Evolutionary conservation across 2,329 filamentous ascomycete genomes (phyloP), one percentile per base, ranked within the genome.

Genomic region (Trichophyton schoenleinii): DNA sequence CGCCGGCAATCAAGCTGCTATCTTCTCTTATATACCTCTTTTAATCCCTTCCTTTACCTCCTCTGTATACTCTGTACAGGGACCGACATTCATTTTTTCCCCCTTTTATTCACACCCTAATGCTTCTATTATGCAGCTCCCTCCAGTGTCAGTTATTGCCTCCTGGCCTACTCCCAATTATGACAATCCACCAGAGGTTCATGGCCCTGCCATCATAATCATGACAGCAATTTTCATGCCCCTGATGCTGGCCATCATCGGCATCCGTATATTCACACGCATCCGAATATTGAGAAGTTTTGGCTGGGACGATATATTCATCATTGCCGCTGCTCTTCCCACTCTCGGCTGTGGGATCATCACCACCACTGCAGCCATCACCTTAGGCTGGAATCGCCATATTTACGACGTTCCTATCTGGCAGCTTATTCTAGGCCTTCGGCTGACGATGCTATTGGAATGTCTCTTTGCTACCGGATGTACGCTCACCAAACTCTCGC

Each of bases 81-180:
- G 34, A 38, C 34, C 9, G 34, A 38, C 34, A 38, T 13, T 38
- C 46, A 8, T 52, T 52, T 15, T 22, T 15, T 22, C 3, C 5
- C 5, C 44, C 18, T 18, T 11, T 11, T 8, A 9, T 15, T 22
- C 8, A 52, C 13, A 52, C 3, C 25, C 46, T 52, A 25, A 28
- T 13, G 44, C 20, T 18, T 13, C 9, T 48, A 52, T 22, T 6
- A 66, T 66, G 64, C 62, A 61, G 57, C 49, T 57, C 44, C 64
- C 65, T 48, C 65, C 65, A 34, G 59, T 58, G 25, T 55, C 61
- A 36, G 64, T 65, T 15, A 41, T 64, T 22, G 60, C 57, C 15
- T 57, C 67, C 22, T 72, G 69, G 69, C 70, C 70, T 2, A 63
- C 63, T 55, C 70, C 70, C 18, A 71, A 72, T 59, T 72, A 68